A percentile compares a stretch with the other conserved stretches of the same genome.
phyloP scores from a whole-genome alignment of 1,284 basidiomycete species.

The Ustilago nuda region DNA sequence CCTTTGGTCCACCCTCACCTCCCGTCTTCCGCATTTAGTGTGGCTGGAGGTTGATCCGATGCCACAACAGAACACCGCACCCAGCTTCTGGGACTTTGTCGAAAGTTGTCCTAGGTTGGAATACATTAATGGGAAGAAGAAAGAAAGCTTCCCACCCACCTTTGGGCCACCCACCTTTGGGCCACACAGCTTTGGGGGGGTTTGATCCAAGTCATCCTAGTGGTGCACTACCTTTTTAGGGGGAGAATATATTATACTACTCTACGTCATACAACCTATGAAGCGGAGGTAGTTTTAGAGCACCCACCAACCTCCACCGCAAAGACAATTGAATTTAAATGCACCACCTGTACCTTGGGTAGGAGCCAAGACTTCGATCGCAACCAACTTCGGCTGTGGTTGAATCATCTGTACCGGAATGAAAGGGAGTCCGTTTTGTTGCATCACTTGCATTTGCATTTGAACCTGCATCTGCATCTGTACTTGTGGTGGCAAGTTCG shows the following conservation, averaged over 20 bases:
- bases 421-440: slow-evolving; percentile 15
- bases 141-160: slow-evolving; percentile 26
- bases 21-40: slow-evolving; percentile 7
- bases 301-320: slow-evolving; percentile 47
- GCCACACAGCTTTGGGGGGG: slow-evolving; percentile 29
- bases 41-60: slow-evolving; percentile 34
- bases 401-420: slow-evolving; percentile 14
- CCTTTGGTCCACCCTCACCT: slow-evolving; percentile 31
- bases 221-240: slow-evolving; percentile 27
- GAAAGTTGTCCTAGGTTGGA: slow-evolving; percentile 2
- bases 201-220: slow-evolving; percentile 22
- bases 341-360: not conserved
- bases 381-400: slow-evolving; percentile 21
- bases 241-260: not conserved
- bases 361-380: slow-evolving; percentile 10
- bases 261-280: not conserved
- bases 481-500: slow-evolving; percentile 25
- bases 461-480: slow-evolving; percentile 41
- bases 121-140: slow-evolving; percentile 19
- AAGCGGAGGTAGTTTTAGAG: slow-evolving; percentile 10
- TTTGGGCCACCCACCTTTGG: slow-evolving; percentile 18
- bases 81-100: slow-evolving; percentile 41
- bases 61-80: slow-evolving; percentile 49
- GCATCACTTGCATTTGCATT: slow-evolving; percentile 27
- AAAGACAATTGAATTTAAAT: slow-evolving; percentile 33